These are phyloP conservation scores for Kuraishia ogatae DNA, from an alignment of 805 yeast genomes.

Conservation along the genomic window DNA sequence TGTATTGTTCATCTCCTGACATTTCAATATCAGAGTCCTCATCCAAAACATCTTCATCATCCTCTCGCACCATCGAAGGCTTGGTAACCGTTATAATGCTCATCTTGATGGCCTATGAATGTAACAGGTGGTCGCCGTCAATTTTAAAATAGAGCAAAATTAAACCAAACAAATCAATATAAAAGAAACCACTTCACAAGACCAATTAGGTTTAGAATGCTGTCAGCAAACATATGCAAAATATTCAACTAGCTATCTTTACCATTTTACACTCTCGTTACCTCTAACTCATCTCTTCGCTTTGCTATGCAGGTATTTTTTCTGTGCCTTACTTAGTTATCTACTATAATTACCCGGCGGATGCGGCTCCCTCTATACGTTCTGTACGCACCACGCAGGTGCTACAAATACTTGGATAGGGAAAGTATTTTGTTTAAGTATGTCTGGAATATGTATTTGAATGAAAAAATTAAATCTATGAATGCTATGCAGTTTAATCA, in stretches of 20 bases:
- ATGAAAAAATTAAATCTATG: too few species aligned
- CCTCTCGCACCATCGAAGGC: slow-evolving; percentile 7
- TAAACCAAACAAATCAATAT: neutral
- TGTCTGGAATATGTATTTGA: too few species aligned
- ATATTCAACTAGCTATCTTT: neutral
- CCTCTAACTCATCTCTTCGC: neutral
- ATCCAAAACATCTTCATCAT: slow-evolving; percentile 9
- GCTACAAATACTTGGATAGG: neutral
- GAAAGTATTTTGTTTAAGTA: neutral
- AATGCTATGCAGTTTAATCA: neutral
- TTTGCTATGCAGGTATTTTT: neutral
- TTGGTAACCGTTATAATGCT: slow-evolving; percentile 19
- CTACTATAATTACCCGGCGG: neutral
- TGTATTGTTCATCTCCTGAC: slow-evolving; percentile 5
- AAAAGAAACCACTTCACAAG: neutral
- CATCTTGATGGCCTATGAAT: slow-evolving; percentile 5
- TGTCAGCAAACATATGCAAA: neutral
- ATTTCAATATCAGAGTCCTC: slow-evolving; percentile 16
- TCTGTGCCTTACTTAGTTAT: neutral
- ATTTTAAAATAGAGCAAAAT: neutral
- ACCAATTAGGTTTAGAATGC: neutral
- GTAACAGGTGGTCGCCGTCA: neutral
- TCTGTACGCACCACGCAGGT: neutral
- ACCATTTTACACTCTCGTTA: neutral
- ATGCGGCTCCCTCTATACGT: neutral